These are phyloP conservation scores for Nidularia pulvinata DNA, from an alignment of 768 basidiomycete species.

Conservation along the genomic window DNA sequence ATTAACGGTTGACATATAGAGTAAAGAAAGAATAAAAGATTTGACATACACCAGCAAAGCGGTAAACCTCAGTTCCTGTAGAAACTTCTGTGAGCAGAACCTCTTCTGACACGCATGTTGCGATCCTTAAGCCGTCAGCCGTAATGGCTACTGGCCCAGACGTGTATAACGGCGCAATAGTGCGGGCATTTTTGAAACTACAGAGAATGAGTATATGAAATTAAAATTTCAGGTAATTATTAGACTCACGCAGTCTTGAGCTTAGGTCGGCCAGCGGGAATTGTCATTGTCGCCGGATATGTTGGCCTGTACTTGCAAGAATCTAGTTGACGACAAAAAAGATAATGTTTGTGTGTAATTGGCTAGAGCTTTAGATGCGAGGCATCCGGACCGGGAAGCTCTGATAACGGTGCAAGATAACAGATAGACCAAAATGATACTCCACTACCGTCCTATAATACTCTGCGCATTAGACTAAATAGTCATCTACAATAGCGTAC, in stretches of 20 bases:
- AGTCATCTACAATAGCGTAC: no score
- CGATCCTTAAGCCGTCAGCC: constrained; percentile 73
- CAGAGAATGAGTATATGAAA: background rate
- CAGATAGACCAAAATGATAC: no score
- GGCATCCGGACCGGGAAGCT: background rate
- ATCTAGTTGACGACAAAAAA: background rate
- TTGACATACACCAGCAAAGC: constrained; percentile 71
- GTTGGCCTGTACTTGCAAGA: background rate
- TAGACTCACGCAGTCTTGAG: constrained; percentile 61
- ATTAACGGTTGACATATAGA: background rate
- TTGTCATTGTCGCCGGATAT: constrained; percentile 24
- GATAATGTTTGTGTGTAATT: background rate
- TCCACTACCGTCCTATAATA: no score
- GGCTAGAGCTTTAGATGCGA: background rate
- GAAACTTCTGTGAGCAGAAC: constrained; percentile 82
- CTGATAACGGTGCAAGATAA: background rate
- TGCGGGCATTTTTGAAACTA: constrained; percentile 77
- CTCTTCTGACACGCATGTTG: constrained; percentile 88
- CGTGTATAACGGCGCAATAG: constrained; percentile 84
- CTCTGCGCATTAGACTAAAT: no score
- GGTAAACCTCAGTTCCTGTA: constrained; percentile 73
- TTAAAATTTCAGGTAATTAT: background rate
- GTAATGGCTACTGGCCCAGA: constrained; percentile 84
- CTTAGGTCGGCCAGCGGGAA: constrained; percentile 37
- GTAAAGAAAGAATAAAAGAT: constrained; percentile 1